Percentiles rank a stretch among this genome's conserved stretches.
Evolutionary conservation across 345 rosid genomes (phyloP).

Genomic region (Eucalyptus rudis): DNA sequence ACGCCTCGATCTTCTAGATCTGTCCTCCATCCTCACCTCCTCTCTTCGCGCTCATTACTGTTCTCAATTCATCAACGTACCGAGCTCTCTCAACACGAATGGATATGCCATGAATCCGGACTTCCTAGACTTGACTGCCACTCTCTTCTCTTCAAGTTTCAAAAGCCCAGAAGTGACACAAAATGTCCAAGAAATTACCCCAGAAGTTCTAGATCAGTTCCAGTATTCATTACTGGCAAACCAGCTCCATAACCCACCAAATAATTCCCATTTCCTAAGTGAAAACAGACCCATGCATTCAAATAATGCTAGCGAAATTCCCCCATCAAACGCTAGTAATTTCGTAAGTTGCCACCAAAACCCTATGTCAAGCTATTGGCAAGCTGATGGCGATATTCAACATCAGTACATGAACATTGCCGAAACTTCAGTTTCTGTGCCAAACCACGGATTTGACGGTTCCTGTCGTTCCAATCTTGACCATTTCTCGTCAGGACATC

Average conservation of each 20-base stretch:
- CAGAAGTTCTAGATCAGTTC: conserved; percentile 3
- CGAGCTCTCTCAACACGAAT: conserved; percentile 9
- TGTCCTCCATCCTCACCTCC: conserved; percentile 8
- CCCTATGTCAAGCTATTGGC: background rate
- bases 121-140: conserved; percentile 3
- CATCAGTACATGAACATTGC: background rate
- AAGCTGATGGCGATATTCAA: background rate
- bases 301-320: background rate
- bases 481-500: background rate
- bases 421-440: background rate
- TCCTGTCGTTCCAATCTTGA: background rate
- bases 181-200: background rate
- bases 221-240: background rate
- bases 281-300: conserved; percentile 5
- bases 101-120: background rate
- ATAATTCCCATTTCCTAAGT: background rate
- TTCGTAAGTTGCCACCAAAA: background rate
- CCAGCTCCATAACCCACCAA: background rate
- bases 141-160: background rate
- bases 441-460: background rate
- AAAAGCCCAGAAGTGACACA: background rate
- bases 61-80: conserved; percentile 6
- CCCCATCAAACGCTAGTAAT: background rate
- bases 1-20: conserved; percentile 33
- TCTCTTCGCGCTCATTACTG: background rate